These are phyloP conservation scores for Metarhizium humberi DNA, from an alignment of 2,329 filamentous ascomycete species.

Conservation along the genomic window DNA sequence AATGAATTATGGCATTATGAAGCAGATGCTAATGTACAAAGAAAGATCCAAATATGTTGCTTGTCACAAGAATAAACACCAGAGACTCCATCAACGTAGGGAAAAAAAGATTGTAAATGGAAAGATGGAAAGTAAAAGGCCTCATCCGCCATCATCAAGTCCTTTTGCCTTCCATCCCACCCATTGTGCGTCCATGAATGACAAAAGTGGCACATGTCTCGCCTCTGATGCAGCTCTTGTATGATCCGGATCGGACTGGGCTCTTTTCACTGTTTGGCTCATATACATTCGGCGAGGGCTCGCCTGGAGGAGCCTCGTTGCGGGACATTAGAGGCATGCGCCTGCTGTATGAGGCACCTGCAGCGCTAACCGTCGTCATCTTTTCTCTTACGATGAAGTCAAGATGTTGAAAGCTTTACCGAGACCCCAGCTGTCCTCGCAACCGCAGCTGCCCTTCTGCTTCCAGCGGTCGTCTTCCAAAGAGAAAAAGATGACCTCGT, in stretches of 20 bases:
- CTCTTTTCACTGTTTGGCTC: slow-evolving; percentile 8
- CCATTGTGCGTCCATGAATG: not conserved
- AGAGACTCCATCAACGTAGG: not conserved
- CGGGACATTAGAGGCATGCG: not conserved
- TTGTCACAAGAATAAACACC: slow-evolving; percentile 6
- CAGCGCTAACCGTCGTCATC: not conserved
- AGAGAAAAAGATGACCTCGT: slow-evolving; percentile 71
- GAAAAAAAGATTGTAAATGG: not conserved
- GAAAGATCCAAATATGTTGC: slow-evolving; percentile 12
- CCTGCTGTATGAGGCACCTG: too few species aligned
- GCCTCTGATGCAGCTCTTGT: slow-evolving; percentile 4
- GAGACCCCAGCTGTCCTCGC: slow-evolving; percentile 78
- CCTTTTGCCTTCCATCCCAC: not conserved
- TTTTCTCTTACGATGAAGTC: not conserved
- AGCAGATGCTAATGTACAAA: slow-evolving; percentile 27
- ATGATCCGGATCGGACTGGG: slow-evolving; percentile 12
- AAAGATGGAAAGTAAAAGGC: not conserved
- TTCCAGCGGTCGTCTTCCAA: slow-evolving; percentile 80
- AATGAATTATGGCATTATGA: slow-evolving; percentile 34
- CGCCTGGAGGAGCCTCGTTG: not conserved
- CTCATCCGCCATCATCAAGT: not conserved
- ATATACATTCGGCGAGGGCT: slow-evolving; percentile 18
- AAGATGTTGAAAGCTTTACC: slow-evolving; percentile 6
- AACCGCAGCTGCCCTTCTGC: slow-evolving; percentile 53
- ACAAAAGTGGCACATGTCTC: not conserved